Conservation (phyloP, 2,329 filamentous ascomycete species). For the Epichloe glyceriae region DNA sequence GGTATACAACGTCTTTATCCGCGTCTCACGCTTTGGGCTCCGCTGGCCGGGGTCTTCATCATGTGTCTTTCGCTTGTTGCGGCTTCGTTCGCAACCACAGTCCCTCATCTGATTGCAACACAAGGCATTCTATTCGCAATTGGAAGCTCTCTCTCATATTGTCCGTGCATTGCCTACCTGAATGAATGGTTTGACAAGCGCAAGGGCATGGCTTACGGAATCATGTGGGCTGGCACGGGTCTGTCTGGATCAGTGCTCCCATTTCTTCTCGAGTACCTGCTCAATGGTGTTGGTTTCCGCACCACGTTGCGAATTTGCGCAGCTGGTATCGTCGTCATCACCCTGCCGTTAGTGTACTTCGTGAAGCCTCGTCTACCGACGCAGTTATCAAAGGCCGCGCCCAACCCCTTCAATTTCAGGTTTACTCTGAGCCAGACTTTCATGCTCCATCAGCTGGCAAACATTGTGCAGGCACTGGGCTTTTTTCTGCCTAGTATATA, state of each 20-base stretch:
- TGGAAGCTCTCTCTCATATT: conserved; percentile 36
- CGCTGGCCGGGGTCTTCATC: conserved; percentile 28
- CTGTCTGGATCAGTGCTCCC: conserved; percentile 32
- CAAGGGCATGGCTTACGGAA: conserved; percentile 43
- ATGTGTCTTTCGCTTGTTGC: conserved; percentile 35
- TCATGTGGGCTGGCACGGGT: conserved; percentile 37
- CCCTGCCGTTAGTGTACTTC: conserved; percentile 36
- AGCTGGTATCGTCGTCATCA: conserved; percentile 30
- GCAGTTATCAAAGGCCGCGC: conserved; percentile 13
- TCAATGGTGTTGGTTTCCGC: conserved; percentile 29
- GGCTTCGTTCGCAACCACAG: conserved; percentile 33
- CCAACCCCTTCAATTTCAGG: conserved; percentile 21
- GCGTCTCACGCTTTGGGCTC: conserved; percentile 22
- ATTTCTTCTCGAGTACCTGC: conserved; percentile 32
- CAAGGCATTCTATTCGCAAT: conserved; percentile 46
- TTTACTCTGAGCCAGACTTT: conserved; percentile 40
- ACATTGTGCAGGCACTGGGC: conserved; percentile 40
- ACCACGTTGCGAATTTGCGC: conserved; percentile 35
- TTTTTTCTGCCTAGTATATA: conserved; percentile 49
- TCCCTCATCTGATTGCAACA: conserved; percentile 37
- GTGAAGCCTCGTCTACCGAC: conserved; percentile 36
- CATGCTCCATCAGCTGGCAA: conserved; percentile 40
- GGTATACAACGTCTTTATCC: conserved; percentile 28
- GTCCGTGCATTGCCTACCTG: conserved; percentile 38
- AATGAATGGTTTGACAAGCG: conserved; percentile 41